These are phyloP conservation scores for Aspergillus ellipticus DNA, from an alignment of 495 filamentous ascomycete genomes.

Conservation along the genomic window DNA sequence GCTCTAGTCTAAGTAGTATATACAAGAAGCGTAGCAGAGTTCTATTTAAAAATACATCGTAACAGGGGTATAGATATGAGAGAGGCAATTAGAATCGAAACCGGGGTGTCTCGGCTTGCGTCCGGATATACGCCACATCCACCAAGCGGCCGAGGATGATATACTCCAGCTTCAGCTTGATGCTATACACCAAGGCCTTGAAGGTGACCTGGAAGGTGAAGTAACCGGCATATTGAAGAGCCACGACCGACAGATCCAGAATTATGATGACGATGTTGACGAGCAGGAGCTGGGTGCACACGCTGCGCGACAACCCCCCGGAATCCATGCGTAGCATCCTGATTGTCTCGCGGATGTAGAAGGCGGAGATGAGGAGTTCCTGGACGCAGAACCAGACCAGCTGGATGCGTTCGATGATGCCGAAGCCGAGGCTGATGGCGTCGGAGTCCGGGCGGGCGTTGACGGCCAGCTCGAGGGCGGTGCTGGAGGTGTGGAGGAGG, in stretches of 20 bases:
- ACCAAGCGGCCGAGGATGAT: slow-evolving; percentile 32
- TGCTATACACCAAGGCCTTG: slow-evolving; percentile 50
- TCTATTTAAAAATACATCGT: no score
- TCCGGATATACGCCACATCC: slow-evolving; percentile 11
- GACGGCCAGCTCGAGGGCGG: slow-evolving; percentile 46
- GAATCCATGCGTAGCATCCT: slow-evolving; percentile 37
- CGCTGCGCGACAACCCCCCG: slow-evolving; percentile 24
- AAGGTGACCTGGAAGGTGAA: slow-evolving; percentile 48
- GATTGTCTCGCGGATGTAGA: slow-evolving; percentile 48
- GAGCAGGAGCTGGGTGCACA: slow-evolving; percentile 45
- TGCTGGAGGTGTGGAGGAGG: slow-evolving; percentile 47
- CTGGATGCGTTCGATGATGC: slow-evolving; percentile 50
- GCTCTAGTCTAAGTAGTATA: no score
- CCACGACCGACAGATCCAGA: slow-evolving; percentile 43
- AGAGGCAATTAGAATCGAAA: slow-evolving; percentile 6
- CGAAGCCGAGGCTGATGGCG: slow-evolving; percentile 25
- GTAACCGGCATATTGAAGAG: slow-evolving; percentile 39
- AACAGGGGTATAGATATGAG: not conserved
- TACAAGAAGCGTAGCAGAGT: no score
- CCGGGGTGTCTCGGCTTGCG: slow-evolving; percentile 1
- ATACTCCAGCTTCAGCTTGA: slow-evolving; percentile 57
- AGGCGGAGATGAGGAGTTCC: slow-evolving; percentile 47
- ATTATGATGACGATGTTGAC: slow-evolving; percentile 47
- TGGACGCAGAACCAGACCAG: slow-evolving; percentile 48
- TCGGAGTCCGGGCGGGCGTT: slow-evolving; percentile 28